Conservation (phyloP, 1,139 yeast genomes). For the Candida albicans region DNA sequence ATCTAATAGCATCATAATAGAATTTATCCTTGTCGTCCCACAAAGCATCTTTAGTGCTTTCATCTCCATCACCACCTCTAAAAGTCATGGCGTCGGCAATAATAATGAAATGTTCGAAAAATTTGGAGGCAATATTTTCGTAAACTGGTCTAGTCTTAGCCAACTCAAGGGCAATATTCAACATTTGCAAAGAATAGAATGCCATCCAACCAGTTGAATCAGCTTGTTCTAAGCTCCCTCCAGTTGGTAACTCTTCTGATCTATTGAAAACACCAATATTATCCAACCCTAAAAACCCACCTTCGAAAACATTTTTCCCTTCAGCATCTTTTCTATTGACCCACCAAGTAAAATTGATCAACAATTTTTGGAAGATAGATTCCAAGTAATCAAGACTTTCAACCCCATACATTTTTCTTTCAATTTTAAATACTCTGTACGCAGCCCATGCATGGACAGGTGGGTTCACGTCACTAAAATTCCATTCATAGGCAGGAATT, state of each 20-base stretch:
- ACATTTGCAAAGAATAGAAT: slow-evolving; percentile 86
- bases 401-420: slow-evolving; percentile 79
- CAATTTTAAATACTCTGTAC: slow-evolving; percentile 85
- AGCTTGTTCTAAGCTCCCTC: slow-evolving; percentile 90
- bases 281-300: slow-evolving; percentile 92
- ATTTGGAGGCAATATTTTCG: slow-evolving; percentile 93
- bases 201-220: slow-evolving; percentile 99
- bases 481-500: slow-evolving; percentile 97
- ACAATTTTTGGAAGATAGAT: slow-evolving; percentile 84
- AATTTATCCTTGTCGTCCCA: slow-evolving; percentile 93
- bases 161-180: slow-evolving; percentile 88
- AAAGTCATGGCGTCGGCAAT: slow-evolving; percentile 96
- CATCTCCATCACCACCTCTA: slow-evolving; percentile 52
- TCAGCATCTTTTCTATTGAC: slow-evolving; percentile 88
- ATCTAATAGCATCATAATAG: slow-evolving; percentile 88
- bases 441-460: slow-evolving; percentile 99
- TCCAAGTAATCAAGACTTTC: slow-evolving; percentile 87
- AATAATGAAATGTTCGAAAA: slow-evolving; percentile 88
- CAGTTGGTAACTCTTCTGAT: slow-evolving; percentile 93
- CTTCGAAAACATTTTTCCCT: slow-evolving; percentile 91
- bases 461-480: slow-evolving; percentile 92
- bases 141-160: slow-evolving; percentile 83
- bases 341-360: slow-evolving; percentile 97
- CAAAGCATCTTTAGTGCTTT: slow-evolving; percentile 59
- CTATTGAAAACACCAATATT: slow-evolving; percentile 93